Evolutionary conservation across 257 asterid genomes (phyloP).

Genomic region (Eucommia ulmoides): DNA sequence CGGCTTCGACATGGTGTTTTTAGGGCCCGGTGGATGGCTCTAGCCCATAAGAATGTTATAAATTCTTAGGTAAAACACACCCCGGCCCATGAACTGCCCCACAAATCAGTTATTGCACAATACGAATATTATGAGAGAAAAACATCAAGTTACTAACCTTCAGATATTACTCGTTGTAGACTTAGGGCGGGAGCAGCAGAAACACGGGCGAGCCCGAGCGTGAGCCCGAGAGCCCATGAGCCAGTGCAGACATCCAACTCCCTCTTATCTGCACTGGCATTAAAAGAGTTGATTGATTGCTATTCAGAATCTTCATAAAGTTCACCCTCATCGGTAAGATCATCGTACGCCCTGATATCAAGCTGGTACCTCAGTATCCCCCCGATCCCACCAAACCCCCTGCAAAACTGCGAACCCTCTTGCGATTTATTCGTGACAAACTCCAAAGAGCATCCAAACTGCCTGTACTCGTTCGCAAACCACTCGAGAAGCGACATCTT

Average conservation of each 20-base stretch:
- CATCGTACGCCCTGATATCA: background rate
- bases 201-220: background rate
- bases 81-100: too few species aligned
- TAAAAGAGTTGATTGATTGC: background rate
- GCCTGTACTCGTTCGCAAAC: background rate
- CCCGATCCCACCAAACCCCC: conserved; percentile 2
- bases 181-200: background rate
- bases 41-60: too few species aligned
- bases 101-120: too few species aligned
- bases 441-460: background rate
- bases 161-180: background rate
- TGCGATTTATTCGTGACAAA: conserved; percentile 1
- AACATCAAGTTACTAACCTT: conserved; percentile 5
- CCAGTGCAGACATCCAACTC: background rate
- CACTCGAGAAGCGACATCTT: background rate
- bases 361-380: conserved; percentile 1
- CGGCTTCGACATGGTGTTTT: too few species aligned
- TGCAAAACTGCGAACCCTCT: conserved; percentile 4
- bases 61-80: too few species aligned
- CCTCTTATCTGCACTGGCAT: background rate
- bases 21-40: too few species aligned
- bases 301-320: background rate
- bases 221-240: too few species aligned
- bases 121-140: too few species aligned
- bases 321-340: background rate